phyloP scores from a whole-genome alignment of 306 rosid species.

The Castanospermum australe region DNA sequence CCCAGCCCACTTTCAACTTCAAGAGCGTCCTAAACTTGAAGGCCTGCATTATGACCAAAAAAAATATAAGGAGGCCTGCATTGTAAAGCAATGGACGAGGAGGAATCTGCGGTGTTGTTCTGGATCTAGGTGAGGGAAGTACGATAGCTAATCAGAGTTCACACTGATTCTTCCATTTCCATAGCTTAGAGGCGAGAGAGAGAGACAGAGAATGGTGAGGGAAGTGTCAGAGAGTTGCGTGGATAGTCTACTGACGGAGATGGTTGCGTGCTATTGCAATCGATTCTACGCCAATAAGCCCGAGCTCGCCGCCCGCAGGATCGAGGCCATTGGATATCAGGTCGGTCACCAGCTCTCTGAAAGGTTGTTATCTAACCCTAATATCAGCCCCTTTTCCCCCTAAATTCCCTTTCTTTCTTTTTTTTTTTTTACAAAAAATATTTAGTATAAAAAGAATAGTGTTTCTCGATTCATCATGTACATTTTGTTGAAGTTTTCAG shows the following conservation, averaged over 20 bases:
- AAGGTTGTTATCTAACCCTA: conserved; percentile 51
- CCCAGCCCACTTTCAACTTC: too few relatives aligned
- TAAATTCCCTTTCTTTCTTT: too few relatives aligned
- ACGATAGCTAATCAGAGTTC: background rate
- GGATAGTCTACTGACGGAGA: conserved; percentile 82
- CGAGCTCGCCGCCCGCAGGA: conserved; percentile 92
- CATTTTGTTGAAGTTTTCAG: too few relatives aligned
- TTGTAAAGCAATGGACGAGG: too few relatives aligned
- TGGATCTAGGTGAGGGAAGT: background rate
- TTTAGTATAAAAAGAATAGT: too few relatives aligned
- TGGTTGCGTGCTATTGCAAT: conserved; percentile 81
- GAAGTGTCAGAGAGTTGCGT: conserved; percentile 96
- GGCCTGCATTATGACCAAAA: too few relatives aligned
- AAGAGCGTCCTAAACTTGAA: too few relatives aligned
- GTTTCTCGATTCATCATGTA: too few relatives aligned
- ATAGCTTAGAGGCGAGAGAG: background rate
- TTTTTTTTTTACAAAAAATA: too few relatives aligned
- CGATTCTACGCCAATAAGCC: conserved; percentile 89
- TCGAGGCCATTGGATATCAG: conserved; percentile 97
- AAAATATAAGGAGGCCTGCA: too few relatives aligned
- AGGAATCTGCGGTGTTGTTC: background rate
- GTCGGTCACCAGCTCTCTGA: conserved; percentile 99
- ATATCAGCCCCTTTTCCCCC: too few relatives aligned
- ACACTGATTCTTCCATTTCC: background rate
- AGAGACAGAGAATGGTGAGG: conserved; percentile 57